A percentile compares a stretch with the other conserved stretches of the same genome.
Conservation (phyloP, 345 rosid species). For the Garcia nutans region DNA sequence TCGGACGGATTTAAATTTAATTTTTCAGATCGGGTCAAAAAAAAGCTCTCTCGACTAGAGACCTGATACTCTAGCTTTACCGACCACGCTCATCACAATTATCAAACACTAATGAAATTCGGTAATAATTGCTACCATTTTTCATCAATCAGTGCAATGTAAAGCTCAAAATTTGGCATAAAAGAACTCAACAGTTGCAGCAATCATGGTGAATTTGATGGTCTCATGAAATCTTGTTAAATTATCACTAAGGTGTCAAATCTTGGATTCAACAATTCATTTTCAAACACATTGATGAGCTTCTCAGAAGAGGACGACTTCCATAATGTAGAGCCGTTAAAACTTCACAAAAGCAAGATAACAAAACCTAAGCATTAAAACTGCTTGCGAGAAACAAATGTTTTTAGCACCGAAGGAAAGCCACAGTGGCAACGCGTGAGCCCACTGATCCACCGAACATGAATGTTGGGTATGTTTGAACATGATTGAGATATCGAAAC, state of each 20-base stretch:
- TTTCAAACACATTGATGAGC: neutral
- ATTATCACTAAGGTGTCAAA: conserved; percentile 2
- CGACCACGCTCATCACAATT: neutral
- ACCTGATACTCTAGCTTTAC: too few relatives aligned
- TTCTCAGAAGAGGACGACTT: neutral
- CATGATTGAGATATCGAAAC: conserved; percentile 71
- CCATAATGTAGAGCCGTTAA: neutral
- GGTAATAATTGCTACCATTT: neutral
- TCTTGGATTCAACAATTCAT: neutral
- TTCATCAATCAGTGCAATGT: neutral
- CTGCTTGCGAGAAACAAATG: neutral
- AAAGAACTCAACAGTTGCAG: neutral
- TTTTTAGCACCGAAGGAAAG: conserved; percentile 66
- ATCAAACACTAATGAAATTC: too few relatives aligned
- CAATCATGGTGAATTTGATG: neutral
- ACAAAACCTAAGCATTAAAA: neutral
- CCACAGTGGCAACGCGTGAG: conserved; percentile 92
- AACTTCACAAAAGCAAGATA: neutral
- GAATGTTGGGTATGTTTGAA: conserved; percentile 83
- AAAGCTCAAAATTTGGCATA: neutral
- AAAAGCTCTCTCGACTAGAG: too few relatives aligned
- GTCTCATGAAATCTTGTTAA: neutral
- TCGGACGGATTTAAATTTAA: too few relatives aligned
- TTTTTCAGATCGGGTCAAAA: too few relatives aligned
- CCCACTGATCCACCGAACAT: conserved; percentile 85